Evolutionary conservation across 2,329 filamentous ascomycete genomes (phyloP), one percentile per base, ranked within the genome.

Genomic region (Lizonia empirigonia): DNA sequence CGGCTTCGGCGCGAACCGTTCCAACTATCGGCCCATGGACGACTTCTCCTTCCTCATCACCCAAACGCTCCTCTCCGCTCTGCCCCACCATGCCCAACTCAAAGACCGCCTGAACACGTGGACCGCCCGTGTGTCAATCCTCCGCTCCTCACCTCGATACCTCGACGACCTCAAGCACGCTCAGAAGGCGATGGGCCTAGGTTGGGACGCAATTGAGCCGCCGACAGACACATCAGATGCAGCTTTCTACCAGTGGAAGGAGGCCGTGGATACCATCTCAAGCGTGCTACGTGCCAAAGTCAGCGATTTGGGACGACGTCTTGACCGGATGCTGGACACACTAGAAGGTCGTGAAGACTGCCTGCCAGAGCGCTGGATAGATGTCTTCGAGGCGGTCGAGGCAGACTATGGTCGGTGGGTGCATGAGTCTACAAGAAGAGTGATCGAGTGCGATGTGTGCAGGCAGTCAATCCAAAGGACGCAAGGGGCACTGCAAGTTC

Each of bases 1-100:
- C 22, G 67, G 70, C 54, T 67, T 70, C 52, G 65, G 58, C 26
- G 62, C 62, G 4, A 55, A 24, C 18, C 64, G 68, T 37, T 64
- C 63, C 23, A 76, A 78, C 33, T 89, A 89, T 72, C 83, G 82
- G 56, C 86, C 83, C 54, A 84, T 97, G 79, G 91, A 94, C 63
- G 94, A 97, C 71, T 85, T 96, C 64, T 92, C 91, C 7, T 90
- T 93, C 19, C 82, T 97, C 37, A 83, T 97, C 49, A 97, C 94
- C 1, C 90, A 92, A 22, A 96, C 93, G 26, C 89, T 96, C 15
- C 76, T 99, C n/a, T 90, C 94, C 67, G 85, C 91, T 3, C 80
- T 99, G 16, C 94, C 94, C 1, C 87, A 89, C 52, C 76, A 97
- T 33, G 88, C 90, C 8, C 86, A 82, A 46, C 75, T 99, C 18